Evolutionary conservation across 2,329 filamentous ascomycete genomes (phyloP).

Genomic region (Nothophoma quercina): DNA sequence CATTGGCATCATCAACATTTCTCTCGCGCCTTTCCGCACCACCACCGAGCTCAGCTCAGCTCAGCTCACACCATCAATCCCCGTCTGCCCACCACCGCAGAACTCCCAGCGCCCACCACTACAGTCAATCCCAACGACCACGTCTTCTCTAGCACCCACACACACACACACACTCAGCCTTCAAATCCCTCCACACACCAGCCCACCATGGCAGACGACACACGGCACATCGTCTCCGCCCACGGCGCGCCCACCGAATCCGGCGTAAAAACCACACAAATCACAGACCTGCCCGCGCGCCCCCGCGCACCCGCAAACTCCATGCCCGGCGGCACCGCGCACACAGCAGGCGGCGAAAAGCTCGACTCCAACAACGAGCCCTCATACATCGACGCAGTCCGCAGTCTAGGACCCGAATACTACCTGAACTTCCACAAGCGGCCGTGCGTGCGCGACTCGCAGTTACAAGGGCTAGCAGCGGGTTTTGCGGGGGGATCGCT

Average conservation of each 20-base stretch:
- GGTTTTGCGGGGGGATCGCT: slow-evolving; percentile 79
- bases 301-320: slow-evolving; percentile 42
- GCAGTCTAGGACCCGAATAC: slow-evolving; percentile 72
- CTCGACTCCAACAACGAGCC: slow-evolving; percentile 45
- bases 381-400: slow-evolving; percentile 66
- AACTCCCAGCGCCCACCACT: neutral
- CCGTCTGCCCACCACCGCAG: slow-evolving; percentile 1
- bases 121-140: too few relatives aligned
- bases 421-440: slow-evolving; percentile 76
- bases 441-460: slow-evolving; percentile 83
- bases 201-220: slow-evolving; percentile 56
- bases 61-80: too few relatives aligned
- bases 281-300: slow-evolving; percentile 16
- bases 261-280: slow-evolving; percentile 24
- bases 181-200: slow-evolving; percentile 20
- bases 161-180: too few relatives aligned
- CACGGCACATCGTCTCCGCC: too few relatives aligned
- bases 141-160: too few relatives aligned
- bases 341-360: slow-evolving; percentile 66
- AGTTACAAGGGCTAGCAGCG: slow-evolving; percentile 81
- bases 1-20: slow-evolving; percentile 37
- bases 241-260: too few relatives aligned
- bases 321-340: slow-evolving; percentile 63
- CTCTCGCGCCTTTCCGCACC: slow-evolving; percentile 34
- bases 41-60: slow-evolving; percentile 7